Evolutionary conservation across 495 filamentous ascomycete genomes (phyloP), one percentile per base, ranked within the genome.

Genomic region (Glonium stellatum): DNA sequence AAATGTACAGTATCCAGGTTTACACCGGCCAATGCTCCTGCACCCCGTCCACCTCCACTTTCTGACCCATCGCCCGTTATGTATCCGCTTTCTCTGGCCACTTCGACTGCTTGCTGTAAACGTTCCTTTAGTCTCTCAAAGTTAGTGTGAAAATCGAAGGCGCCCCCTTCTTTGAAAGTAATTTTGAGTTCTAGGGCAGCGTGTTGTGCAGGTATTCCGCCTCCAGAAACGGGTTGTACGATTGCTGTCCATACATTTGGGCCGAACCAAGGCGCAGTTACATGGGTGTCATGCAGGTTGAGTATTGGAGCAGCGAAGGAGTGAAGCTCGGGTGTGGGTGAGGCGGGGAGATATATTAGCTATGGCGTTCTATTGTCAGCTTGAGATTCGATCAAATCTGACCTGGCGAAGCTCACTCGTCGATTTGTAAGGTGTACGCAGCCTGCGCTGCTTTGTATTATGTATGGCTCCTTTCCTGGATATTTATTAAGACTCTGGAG

Each of bases 211-310:
- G 90, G 87, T 44, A 98, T 89, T 42, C 90, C 90, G n/a, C 95
- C 95, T 25, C 85, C 84, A 0, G 84, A 69, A 27, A 93, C 87
- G 19, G 95, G 91, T 64, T 86, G 86, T 53, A 95, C 79, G 27
- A 85, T 74, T 31, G 85, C 86, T 23, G 82, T 82, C 93, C 93
- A 98, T 65, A 86, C 85, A 75, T 97, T 97, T 10, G 95, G 87
- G n/a, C 93, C 93, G 68, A 97, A 95, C 76, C 92, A 95, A 1
- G 95, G 91, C 1, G 92, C 88, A 6, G 87, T 82, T 55, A 97
- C 89, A 68, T 90, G 89, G n/a, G 85, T 87, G 72, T 98, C 92
- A 73, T 84, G 82, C 44, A 96, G 79, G 66, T 88, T 87, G 52
- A 92, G 80, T 55, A 97, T 84, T 21, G 93, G 93, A 0, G 86